Evolutionary conservation across 2,329 filamentous ascomycete species (phyloP), one percentile per base, ranked within the genome.

Genomic region (Corniculantispora saksenae): DNA sequence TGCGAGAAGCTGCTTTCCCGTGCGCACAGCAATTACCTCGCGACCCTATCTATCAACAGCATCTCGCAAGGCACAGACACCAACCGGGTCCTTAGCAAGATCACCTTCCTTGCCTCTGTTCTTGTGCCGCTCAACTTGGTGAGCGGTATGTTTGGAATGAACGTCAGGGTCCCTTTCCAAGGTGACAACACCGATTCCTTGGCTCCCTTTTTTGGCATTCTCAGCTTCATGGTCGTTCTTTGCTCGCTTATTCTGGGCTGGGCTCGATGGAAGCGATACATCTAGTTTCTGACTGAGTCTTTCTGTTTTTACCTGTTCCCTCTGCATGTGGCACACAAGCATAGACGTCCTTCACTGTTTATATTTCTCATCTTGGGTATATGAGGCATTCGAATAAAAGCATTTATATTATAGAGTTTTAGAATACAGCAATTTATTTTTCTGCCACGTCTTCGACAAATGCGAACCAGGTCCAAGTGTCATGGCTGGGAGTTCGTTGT

Each of bases 1-100:
- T 97, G 97, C 71, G 95, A 99, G 77, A 98, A 98, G 84, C 97
- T 99, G 85, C 85, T 99, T 58, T 94, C 91, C 32, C 91, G 95
- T 25, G 91, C 92, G 2, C 95, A 99, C 81, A 92, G 91, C 82
- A 99, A 98, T 77, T 98, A 99, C 75, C 85, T 99, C 45, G 94
- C 95, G 1, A 95, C 97, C 75, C 87, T 98, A 67, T 94, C 91
- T 47, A 94, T 98, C 71, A 93, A 96, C 77, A 94, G 92, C 77
- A 92, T 97, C 72, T 88, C 90, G 1, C 89, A 97, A 76, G 94
- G 94, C 29, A 97, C 94, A 66, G 85, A 89, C 70, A 93, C 93
- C 63, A 98, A 98, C 80, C 87, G 91, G 69, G 91, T 94, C 8
- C 86, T 99, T 15, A 94, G 93, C 80, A 97, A 97, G 81, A 95